Conservation (phyloP, 306 rosid genomes). For the Acacia acuminata region DNA sequence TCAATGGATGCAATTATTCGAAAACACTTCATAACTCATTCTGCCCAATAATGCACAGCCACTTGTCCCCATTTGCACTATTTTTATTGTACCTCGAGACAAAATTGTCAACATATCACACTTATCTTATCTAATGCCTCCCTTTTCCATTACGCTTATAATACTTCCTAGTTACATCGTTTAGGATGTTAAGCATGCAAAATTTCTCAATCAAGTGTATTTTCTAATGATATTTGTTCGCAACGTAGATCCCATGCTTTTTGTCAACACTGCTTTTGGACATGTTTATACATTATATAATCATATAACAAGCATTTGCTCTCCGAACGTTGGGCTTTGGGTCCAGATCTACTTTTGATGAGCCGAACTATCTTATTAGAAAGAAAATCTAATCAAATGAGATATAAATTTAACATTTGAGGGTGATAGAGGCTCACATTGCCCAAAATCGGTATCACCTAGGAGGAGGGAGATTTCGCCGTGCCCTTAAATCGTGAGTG, state of each 20-base stretch:
- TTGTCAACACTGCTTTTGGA: conserved; percentile 18
- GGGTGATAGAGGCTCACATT: no score
- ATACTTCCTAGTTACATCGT: not conserved
- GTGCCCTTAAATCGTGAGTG: no score
- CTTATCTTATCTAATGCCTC: conserved; percentile 28
- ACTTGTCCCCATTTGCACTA: conserved; percentile 39
- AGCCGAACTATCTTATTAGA: no score
- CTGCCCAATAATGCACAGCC: conserved; percentile 51
- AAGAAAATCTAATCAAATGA: no score
- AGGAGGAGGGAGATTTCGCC: no score
- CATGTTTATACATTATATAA: not conserved
- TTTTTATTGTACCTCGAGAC: conserved; percentile 37
- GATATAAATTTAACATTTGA: no score
- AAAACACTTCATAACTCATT: conserved; percentile 27
- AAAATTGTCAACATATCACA: conserved; percentile 34
- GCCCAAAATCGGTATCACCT: no score
- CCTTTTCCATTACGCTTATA: not conserved
- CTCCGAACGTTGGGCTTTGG: rapidly evolving
- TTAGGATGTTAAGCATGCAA: conserved; percentile 31
- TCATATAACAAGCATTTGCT: not conserved
- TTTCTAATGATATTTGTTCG: conserved; percentile 30
- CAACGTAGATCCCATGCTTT: conserved; percentile 6
- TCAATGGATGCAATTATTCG: conserved; percentile 51
- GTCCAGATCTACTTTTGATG: rapidly evolving
- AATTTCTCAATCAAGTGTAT: conserved; percentile 22